Evolutionary conservation across 192 early-diverging fungal species (phyloP), one percentile per base, ranked within the genome.

Genomic region (Geranomyces variabilis): DNA sequence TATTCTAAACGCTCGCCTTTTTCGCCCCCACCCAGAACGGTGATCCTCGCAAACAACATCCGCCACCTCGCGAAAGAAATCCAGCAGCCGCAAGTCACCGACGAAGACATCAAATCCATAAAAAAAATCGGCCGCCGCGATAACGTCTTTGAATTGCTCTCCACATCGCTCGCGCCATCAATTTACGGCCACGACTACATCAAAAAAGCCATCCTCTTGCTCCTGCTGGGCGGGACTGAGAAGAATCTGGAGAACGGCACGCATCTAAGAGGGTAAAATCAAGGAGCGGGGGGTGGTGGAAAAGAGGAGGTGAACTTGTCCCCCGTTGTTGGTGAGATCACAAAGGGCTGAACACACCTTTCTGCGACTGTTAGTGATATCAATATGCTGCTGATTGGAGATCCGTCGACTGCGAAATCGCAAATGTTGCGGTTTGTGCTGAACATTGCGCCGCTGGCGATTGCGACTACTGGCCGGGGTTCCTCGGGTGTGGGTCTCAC

Each of bases 381-480:
- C 74, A 99, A 99, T 76, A 93, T 99, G 75, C 81, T 96, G 64
- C 91, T 99, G 88, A 96, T 99, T 19, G 97, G 97, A 63, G 97
- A 99, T 83, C 97, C 97, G 31, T 95, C 93, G n/a, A 95, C 93
- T 4, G 96, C 95, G 13, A 99, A 99, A 85, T 96, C 94, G n/a
- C 97, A 99, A 80, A 88, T 99, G 67, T 86, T 99, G 69, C 84
- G 94, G n/a, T 97, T 92, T 78, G 93, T 99, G 24, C 78, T 95
- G 53, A 95, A 96, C 70, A 93, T 93, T 66, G 96, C 97, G 45
- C 97, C 97, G 30, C 80, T 96, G 59, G 96, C 95, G 7, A 96
- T 99, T 55, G 94, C 94, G 17, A 99, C 97, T 4, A 98, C 97
- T 14, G 97, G 97, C 61, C 89, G 96, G 69, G 97, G 96, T 49